Conservation (phyloP, 306 rosid genomes). For the Fragaria ananassa region DNA sequence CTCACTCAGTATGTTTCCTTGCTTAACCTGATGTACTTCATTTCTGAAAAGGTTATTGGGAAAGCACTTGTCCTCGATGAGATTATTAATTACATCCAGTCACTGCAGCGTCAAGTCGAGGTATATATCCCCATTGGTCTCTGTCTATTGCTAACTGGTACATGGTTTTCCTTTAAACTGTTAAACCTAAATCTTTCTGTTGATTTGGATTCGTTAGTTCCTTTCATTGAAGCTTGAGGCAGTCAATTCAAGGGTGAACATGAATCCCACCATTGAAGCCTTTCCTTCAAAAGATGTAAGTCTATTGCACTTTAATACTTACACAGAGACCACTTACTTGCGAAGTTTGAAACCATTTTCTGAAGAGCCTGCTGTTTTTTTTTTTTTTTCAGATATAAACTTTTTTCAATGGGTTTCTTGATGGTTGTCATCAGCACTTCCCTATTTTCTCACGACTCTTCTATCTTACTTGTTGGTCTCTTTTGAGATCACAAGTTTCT, state of each 20-base stretch:
- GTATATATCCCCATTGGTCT: conserved; percentile 30
- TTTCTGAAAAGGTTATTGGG: conserved; percentile 65
- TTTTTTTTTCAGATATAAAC: background rate
- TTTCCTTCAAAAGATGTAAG: conserved; percentile 79
- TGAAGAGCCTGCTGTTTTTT: background rate
- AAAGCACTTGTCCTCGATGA: conserved; percentile 90
- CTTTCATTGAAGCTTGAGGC: conserved; percentile 93
- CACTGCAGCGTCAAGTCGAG: conserved; percentile 90
- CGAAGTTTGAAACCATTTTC: background rate
- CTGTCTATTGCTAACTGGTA: conserved; percentile 4
- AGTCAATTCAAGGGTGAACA: conserved; percentile 67
- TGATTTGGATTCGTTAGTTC: conserved; percentile 49
- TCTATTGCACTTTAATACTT: background rate
- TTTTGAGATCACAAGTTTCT: background rate
- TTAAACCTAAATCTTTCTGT: conserved; percentile 22
- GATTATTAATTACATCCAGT: conserved; percentile 89
- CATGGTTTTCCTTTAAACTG: background rate
- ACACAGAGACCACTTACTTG: background rate
- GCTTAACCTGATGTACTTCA: background rate
- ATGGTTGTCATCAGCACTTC: background rate
- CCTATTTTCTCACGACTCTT: background rate
- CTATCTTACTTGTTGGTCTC: background rate
- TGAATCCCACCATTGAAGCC: conserved; percentile 43
- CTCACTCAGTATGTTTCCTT: conserved; percentile 9
- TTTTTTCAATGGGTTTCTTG: conserved; percentile 5